Evolutionary conservation across 257 asterid species (phyloP), one percentile per base, ranked within the genome.

Genomic region (Solanum tarijense): DNA sequence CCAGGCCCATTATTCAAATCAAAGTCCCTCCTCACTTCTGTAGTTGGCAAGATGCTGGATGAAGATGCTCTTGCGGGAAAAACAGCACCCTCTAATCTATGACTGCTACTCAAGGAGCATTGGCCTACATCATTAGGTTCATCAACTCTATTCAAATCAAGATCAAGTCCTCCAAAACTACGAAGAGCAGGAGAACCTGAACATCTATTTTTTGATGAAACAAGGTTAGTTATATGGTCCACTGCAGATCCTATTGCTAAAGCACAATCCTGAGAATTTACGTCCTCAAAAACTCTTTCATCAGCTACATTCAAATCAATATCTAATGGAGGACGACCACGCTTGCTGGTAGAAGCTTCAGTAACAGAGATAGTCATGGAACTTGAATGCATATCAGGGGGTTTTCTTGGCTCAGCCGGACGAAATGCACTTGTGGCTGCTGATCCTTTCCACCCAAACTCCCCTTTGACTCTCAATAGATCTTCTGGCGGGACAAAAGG

Each of bases 361-460:
- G 92, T 36, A 48, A n/a, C 84, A 25, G 87, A 84, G 52, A 74
- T 84, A 88, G 72, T 86, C 20, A 89, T 66, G 27, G 90, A 62
- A 88, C 83, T 83, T 55, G 90, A 32, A 13, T 89, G 88, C 34
- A 41, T 81, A 38, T 92, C 93, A 46, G 41, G 46, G 74, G 86
- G 86, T 65, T 90, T 92, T 88, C 94, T 88, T 32, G 95, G 94
- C 86, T 93, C 95, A 36, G 95, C 94, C 21, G 93, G 95, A 25
- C 93, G 94, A 87, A 92, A 92, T 73, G 93, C 95, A 83, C 94
- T 91, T n/a, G 95, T 93, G 43, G 95, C 89, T 71, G 95, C 95
- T 81, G 95, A 91, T 38, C 95, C 95, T 86, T 90, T 93, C 95
- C 95, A 93, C 65, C 94, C 90, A 62, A 90, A 90, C 85, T 90